Conservation (phyloP, 495 filamentous ascomycete genomes). For the Talaromyces ruber region DNA sequence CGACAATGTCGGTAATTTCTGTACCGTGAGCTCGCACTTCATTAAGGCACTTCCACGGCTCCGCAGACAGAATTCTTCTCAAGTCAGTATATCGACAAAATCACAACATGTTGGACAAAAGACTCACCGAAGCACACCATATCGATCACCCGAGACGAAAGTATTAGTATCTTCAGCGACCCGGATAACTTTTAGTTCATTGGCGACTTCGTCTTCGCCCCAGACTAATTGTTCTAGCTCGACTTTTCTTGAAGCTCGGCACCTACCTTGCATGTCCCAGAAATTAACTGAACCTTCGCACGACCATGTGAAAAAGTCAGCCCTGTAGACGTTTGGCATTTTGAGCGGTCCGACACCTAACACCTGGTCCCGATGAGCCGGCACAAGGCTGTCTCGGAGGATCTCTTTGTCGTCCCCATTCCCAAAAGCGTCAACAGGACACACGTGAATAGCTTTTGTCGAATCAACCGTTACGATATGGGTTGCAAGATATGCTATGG, state of each 20-base stretch:
- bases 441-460: constrained; percentile 63
- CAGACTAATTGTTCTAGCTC: constrained; percentile 55
- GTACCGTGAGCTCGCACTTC: constrained; percentile 76
- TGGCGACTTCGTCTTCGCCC: constrained; percentile 51
- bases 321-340: constrained; percentile 43
- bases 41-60: constrained; percentile 43
- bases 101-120: constrained; percentile 1
- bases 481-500: constrained; percentile 60
- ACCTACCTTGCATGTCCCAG: constrained; percentile 69
- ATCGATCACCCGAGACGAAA: constrained; percentile 76
- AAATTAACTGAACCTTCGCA: constrained; percentile 66
- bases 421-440: constrained; percentile 21
- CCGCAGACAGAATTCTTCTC: constrained; percentile 32
- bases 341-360: constrained; percentile 62
- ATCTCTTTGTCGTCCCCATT: constrained; percentile 21
- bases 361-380: constrained; percentile 71
- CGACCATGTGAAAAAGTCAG: constrained; percentile 84
- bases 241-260: constrained; percentile 53
- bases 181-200: constrained; percentile 68
- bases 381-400: constrained; percentile 27
- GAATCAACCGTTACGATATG: constrained; percentile 70
- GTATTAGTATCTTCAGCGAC: constrained; percentile 50
- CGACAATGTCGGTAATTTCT: constrained; percentile 75
- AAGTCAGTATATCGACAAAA: constrained; percentile 11
- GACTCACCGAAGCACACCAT: constrained; percentile 66